Base-by-base conservation (phyloP, 257 asterid species). In the Agastache rugosa region DNA sequence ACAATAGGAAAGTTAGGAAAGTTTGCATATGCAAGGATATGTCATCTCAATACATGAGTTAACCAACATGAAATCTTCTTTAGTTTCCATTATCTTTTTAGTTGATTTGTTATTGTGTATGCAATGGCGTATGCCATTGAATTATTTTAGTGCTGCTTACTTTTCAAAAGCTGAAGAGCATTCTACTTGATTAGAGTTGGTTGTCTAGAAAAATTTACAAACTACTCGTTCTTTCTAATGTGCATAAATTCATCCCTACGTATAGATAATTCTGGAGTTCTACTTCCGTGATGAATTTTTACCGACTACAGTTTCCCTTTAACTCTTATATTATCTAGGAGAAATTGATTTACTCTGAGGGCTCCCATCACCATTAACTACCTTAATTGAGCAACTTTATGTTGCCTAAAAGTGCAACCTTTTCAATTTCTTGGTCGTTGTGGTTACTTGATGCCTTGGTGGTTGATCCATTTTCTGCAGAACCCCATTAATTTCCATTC, bases 381-480 rank as follows among this genome's bases (percentile, higher is more conserved):
- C 74, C 37, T 69, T 14, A 31, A 29, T 15, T 2, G 20, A 69
- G 37, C 34, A 48, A 68, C 35, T 50, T 25, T 31, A 47, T 11
- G 15, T 35, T 55, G 64, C 64, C 4, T 16, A 20, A 9, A 34
- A 20, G 45, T 53, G 51, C 22, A 69, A 51, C 37, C 23, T 14
- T 69, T 69, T 54, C 22, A 31, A 34, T 29, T 20, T 35, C 34
- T 16, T 14, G 54, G 39, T 65, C 69, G 6, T 67, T 35, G 39
- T 69, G 64, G 14, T 11, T 56, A 17, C 42, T 22, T 35, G 39
- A 39, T 55, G 54, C 51, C 66, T 55, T 70, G 48, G 41, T 70
- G 75, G 66, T 22, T 31, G 44, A 47, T 14, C 39, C 39, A 41
- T 56, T 23, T 53, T 39, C 16, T 58, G 31, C 50, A 25, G 19